These are phyloP conservation scores for Verticillium zaregamsianum DNA, from an alignment of 2,329 filamentous ascomycete species.

Conservation along the genomic window DNA sequence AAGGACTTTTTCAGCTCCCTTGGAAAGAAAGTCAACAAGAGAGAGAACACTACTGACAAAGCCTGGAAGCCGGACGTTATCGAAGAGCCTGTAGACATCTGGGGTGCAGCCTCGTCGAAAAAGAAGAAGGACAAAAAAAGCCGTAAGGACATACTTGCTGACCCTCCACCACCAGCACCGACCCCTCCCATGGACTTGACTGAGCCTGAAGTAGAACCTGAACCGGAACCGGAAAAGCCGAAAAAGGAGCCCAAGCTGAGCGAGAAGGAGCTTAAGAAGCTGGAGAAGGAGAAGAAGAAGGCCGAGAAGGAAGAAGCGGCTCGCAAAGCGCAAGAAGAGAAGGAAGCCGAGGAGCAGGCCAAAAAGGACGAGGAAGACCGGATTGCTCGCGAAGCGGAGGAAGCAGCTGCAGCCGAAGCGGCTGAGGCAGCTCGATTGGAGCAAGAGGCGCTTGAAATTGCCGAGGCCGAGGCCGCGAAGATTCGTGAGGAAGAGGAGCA, in stretches of 20 bases:
- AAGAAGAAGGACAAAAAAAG: conserved; percentile 40
- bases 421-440: conserved; percentile 18
- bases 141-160: conserved; percentile 30
- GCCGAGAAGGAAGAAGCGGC: conserved; percentile 36
- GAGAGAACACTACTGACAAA: conserved; percentile 17
- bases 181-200: conserved; percentile 44
- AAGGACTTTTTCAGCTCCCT: conserved; percentile 53
- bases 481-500: conserved; percentile 29
- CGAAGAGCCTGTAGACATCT: conserved; percentile 30
- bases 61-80: conserved; percentile 34
- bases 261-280: conserved; percentile 47
- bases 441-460: conserved; percentile 20
- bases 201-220: conserved; percentile 33
- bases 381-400: conserved; percentile 21
- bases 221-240: conserved; percentile 32
- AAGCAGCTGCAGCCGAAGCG: conserved; percentile 21
- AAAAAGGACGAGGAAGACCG: conserved; percentile 25
- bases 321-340: conserved; percentile 34
- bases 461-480: conserved; percentile 24
- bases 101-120: conserved; percentile 25
- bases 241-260: conserved; percentile 40
- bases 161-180: conserved; percentile 42
- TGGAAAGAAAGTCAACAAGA: conserved; percentile 11
- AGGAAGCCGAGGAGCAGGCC: conserved; percentile 18
- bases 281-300: conserved; percentile 44